phyloP scores from a whole-genome alignment of 129 eudicot species.

The Lactuca sativa region DNA sequence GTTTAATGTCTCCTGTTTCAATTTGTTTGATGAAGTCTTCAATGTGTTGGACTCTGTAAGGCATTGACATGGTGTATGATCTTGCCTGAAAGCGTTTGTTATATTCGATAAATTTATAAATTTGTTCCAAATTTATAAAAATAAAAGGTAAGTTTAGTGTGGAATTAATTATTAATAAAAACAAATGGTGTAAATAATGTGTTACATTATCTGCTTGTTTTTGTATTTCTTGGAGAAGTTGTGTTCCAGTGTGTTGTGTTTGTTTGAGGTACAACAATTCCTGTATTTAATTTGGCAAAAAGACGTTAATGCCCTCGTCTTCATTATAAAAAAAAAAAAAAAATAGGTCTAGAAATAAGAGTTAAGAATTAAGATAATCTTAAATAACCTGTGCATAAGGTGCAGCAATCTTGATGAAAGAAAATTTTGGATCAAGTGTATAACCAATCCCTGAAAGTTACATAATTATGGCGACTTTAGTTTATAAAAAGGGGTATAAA shows the following conservation, averaged over 20 bases:
- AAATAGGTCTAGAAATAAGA: not conserved
- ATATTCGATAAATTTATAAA: too few species aligned
- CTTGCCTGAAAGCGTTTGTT: slow-evolving; percentile 60
- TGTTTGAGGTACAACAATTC: slow-evolving; percentile 82
- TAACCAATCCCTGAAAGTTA: slow-evolving; percentile 70
- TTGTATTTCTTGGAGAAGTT: slow-evolving; percentile 77
- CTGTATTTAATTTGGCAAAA: slow-evolving; percentile 37
- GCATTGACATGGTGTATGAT: slow-evolving; percentile 85
- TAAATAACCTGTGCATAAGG: slow-evolving; percentile 84
- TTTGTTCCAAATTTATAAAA: too few species aligned
- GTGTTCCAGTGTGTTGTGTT: slow-evolving; percentile 63
- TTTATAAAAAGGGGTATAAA: slow-evolving; percentile 9
- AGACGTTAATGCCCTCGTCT: too few species aligned
- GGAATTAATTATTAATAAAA: not conserved
- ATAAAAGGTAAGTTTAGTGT: not conserved
- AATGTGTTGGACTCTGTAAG: slow-evolving; percentile 84
- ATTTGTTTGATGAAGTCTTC: slow-evolving; percentile 90
- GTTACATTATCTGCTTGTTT: slow-evolving; percentile 92
- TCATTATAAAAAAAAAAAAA: too few species aligned
- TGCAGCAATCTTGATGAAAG: slow-evolving; percentile 84
- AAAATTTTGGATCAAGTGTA: slow-evolving; percentile 79
- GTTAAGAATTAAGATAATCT: not conserved
- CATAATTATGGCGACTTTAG: not conserved
- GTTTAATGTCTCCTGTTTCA: slow-evolving; percentile 87
- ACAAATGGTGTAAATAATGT: not conserved